Conservation (phyloP, 78 protist species). For the Dictyostelium intermedium region DNA sequence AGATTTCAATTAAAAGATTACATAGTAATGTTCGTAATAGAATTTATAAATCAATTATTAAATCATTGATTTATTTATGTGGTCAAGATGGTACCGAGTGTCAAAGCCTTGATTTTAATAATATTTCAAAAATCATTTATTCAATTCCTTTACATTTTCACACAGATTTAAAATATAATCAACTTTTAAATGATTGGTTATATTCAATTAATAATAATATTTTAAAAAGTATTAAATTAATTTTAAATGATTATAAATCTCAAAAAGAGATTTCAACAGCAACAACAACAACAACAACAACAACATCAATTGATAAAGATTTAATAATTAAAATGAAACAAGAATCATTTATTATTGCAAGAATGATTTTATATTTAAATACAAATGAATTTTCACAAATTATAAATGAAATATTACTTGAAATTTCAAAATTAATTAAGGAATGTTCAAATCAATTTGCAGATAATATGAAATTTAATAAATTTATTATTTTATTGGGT, state of each 20-base stretch:
- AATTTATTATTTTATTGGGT: background rate
- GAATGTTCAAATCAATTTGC: background rate
- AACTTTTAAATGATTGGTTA: conserved; percentile 13
- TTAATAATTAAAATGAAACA: conserved; percentile 4
- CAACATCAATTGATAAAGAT: conserved; percentile 6
- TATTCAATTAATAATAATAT: background rate
- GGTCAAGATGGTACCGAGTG: background rate
- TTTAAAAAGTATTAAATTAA: background rate
- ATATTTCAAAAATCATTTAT: conserved; percentile 5
- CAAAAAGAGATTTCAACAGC: background rate
- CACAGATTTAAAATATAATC: background rate
- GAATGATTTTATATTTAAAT: conserved; percentile 8
- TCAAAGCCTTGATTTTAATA: background rate
- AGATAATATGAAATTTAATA: background rate
- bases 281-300: background rate
- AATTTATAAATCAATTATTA: conserved; percentile 18
- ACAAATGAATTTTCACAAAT: background rate
- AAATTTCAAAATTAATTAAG: background rate
- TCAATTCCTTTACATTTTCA: conserved; percentile 34
- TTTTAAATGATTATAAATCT: background rate
- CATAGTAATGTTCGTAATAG: background rate
- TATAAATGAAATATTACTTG: background rate
- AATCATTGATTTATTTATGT: background rate
- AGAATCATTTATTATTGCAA: background rate
- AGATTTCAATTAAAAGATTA: conserved; percentile 12